Percentiles rank a stretch among this genome's conserved stretches.
These are phyloP conservation scores for Tulasnella sp. DNA, from an alignment of 768 basidiomycete genomes.

Conservation along the genomic window DNA sequence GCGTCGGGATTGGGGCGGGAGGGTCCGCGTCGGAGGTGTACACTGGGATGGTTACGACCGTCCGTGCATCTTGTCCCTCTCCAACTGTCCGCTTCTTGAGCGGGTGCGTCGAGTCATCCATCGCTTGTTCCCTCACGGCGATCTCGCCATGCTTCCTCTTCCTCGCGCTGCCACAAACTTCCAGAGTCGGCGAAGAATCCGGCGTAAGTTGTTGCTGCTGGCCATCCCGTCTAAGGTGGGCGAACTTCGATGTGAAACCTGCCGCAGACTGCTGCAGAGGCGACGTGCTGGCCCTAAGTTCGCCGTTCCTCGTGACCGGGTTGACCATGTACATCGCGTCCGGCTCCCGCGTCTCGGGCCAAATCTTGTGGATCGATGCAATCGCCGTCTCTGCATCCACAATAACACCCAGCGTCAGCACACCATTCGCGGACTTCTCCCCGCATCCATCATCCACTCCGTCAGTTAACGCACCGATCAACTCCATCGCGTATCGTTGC, in stretches of 20 bases:
- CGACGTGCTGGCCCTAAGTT: neutral
- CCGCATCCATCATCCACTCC: no score
- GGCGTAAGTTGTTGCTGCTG: constrained; percentile 6
- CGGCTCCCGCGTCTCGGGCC: constrained; percentile 12
- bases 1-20: neutral
- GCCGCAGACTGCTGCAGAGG: neutral
- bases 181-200: neutral
- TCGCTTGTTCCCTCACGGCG: neutral
- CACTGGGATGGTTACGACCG: neutral
- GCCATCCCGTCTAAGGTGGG: neutral
- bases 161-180: neutral
- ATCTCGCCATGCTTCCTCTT: neutral
- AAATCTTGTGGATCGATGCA: constrained; percentile 9
- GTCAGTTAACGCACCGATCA: constrained; percentile 3
- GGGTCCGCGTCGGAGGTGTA: neutral
- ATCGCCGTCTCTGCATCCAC: constrained; percentile 8
- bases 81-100: neutral
- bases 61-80: no score
- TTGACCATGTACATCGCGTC: neutral
- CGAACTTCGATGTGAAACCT: neutral
- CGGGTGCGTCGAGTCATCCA: neutral
- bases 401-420: neutral
- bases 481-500: constrained; percentile 11
- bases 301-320: constrained; percentile 7
- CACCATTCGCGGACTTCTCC: no score